phyloP scores from a whole-genome alignment of 163 green algal species.

The Scenedesmus sp. region DNA sequence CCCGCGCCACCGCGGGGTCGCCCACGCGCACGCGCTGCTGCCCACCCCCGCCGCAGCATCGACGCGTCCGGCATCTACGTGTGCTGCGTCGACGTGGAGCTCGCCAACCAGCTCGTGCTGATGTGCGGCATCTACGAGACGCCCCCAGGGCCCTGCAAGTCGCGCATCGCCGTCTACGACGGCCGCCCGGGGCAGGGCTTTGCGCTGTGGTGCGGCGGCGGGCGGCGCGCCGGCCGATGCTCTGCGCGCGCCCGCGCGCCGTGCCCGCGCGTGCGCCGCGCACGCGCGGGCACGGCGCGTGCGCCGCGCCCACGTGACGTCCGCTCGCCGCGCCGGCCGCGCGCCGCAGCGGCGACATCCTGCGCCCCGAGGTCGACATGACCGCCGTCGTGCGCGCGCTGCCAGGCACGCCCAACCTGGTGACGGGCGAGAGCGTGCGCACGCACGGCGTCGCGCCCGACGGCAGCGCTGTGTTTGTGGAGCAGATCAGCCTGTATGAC shows the following conservation, averaged over 20 bases:
- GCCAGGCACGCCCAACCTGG: conserved; percentile 24
- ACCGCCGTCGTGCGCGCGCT: conserved; percentile 23
- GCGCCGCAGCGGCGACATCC: conserved; percentile 28
- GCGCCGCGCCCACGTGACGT: no score
- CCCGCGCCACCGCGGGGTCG: background rate
- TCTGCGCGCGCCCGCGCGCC: no score
- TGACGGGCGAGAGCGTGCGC: conserved; percentile 28
- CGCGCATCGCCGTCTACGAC: conserved; percentile 16
- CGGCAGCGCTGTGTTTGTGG: background rate
- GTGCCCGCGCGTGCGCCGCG: no score
- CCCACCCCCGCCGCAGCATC: conserved; percentile 28
- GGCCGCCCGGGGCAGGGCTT: conserved; percentile 24
- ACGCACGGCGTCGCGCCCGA: no score
- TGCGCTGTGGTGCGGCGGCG: background rate
- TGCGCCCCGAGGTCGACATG: conserved; percentile 38
- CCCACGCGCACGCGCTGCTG: no score
- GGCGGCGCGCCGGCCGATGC: no score
- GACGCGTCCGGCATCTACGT: conserved; percentile 35
- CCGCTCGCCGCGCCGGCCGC: no score
- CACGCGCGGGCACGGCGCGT: no score
- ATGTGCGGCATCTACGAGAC: conserved; percentile 38
- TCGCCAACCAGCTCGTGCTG: conserved; percentile 22
- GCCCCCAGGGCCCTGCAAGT: conserved; percentile 2
- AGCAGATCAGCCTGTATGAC: conserved; percentile 37
- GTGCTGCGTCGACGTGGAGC: conserved; percentile 40